Evolutionary conservation across 495 filamentous ascomycete species (phyloP).

Genomic region (Aspergillus panamensis): DNA sequence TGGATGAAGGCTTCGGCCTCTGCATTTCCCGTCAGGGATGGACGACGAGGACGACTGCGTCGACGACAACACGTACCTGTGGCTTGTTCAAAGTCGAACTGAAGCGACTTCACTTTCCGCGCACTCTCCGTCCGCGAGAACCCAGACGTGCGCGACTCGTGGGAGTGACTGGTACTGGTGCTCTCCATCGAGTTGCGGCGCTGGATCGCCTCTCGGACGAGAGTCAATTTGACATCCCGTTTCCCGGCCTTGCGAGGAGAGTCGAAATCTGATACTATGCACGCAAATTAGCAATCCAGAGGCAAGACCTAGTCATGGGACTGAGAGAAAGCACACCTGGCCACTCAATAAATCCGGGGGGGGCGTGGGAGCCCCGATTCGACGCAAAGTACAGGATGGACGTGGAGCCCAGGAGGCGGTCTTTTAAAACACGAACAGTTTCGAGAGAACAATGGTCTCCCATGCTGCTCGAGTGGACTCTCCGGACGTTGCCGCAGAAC

Average conservation of each 20-base stretch:
- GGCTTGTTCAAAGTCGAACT: constrained; percentile 4
- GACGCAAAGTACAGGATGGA: constrained; percentile 15
- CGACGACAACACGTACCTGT: constrained; percentile 1
- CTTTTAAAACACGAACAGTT: constrained; percentile 8
- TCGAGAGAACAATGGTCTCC: constrained; percentile 12
- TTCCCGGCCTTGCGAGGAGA: background rate
- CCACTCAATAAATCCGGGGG: background rate
- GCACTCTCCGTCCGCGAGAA: background rate
- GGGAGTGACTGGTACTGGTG: constrained; percentile 5
- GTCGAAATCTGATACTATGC: constrained; percentile 7
- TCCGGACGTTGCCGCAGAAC: constrained; percentile 3
- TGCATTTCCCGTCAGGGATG: background rate
- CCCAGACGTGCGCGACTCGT: constrained; percentile 2
- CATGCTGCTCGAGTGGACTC: constrained; percentile 1
- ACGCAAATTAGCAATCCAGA: background rate
- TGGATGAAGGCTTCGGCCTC: background rate
- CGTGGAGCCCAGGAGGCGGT: background rate
- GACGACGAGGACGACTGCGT: background rate
- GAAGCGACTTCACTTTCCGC: constrained; percentile 4
- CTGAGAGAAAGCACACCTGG: constrained; percentile 4
- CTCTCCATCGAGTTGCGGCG: constrained; percentile 15
- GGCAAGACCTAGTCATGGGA: background rate
- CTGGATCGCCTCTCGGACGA: background rate
- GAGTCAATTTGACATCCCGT: constrained; percentile 3
- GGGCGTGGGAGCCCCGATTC: background rate